These are phyloP conservation scores for Pouteria glomerata DNA, from an alignment of 148 eudicot species.

Conservation along the genomic window DNA sequence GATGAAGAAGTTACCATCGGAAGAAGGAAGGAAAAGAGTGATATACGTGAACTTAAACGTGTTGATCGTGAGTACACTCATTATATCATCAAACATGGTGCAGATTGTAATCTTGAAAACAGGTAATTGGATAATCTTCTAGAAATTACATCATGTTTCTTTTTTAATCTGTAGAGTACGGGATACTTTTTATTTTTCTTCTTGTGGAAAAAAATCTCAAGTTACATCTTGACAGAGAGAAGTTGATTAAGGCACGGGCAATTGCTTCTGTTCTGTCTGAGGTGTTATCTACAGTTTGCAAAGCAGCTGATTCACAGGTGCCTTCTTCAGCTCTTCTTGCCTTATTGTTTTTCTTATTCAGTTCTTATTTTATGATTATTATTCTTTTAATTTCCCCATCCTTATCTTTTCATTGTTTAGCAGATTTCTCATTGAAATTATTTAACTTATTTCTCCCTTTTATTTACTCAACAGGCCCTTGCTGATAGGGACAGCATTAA, in stretches of 20 bases:
- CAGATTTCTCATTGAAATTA: background rate
- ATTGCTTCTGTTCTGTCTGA: slow-evolving; percentile 76
- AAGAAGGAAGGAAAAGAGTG: slow-evolving; percentile 76
- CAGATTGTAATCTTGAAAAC: slow-evolving; percentile 53
- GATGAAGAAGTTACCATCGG: slow-evolving; percentile 66
- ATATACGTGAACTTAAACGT: slow-evolving; percentile 81
- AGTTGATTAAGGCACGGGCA: slow-evolving; percentile 60
- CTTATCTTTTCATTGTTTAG: background rate
- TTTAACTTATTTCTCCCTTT: slow-evolving; percentile 6
- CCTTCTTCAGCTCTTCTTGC: slow-evolving; percentile 9
- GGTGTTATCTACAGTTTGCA: slow-evolving; percentile 60
- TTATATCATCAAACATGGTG: slow-evolving; percentile 63
- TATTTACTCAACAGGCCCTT: slow-evolving; percentile 43
- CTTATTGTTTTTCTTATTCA: background rate
- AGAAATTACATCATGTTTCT: background rate
- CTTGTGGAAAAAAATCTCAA: background rate
- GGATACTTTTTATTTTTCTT: background rate
- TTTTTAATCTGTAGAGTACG: background rate
- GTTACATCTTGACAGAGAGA: slow-evolving; percentile 54
- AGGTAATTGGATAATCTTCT: slow-evolving; percentile 35
- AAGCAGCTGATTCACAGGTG: slow-evolving; percentile 87
- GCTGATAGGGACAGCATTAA: slow-evolving; percentile 55
- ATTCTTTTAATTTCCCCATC: background rate
- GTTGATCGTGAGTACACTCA: slow-evolving; percentile 62
- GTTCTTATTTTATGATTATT: background rate